phyloP scores from a whole-genome alignment of 1,284 basidiomycete genomes.

The Austroboletus novae-zelandiae region DNA sequence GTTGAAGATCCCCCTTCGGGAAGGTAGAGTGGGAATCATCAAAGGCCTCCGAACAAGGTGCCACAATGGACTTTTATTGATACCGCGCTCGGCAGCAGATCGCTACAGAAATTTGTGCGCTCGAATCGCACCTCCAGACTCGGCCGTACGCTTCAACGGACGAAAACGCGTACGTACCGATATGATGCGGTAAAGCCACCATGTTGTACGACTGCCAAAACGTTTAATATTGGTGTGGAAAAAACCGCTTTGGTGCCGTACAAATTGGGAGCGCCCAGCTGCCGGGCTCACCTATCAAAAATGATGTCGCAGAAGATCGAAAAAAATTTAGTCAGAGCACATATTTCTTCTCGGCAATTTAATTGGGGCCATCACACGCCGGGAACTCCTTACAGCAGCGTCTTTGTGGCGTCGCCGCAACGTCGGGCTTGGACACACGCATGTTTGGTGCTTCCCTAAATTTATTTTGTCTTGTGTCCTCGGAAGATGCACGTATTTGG shows the following conservation, averaged over 20 bases:
- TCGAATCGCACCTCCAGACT: neutral
- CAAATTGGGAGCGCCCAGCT: conserved; percentile 6
- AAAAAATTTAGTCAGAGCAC: conserved; percentile 8
- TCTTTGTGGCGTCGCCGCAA: neutral
- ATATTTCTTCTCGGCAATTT: conserved; percentile 9
- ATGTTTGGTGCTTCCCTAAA: neutral
- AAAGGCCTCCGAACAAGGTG: conserved; percentile 9
- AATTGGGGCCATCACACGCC: neutral
- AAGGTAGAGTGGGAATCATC: conserved; percentile 3
- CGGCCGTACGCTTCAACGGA: neutral
- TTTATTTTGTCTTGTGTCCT: neutral
- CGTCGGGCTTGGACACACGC: neutral
- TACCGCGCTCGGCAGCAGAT: neutral
- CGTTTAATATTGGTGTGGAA: neutral
- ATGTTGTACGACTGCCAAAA: neutral
- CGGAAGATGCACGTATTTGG: conserved; percentile 4
- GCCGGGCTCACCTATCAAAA: neutral
- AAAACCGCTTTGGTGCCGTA: conserved; percentile 19
- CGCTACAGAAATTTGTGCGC: neutral
- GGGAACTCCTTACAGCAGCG: neutral
- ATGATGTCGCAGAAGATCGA: conserved; percentile 12
- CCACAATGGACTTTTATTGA: conserved; percentile 23
- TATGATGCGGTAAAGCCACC: neutral
- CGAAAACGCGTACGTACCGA: neutral
- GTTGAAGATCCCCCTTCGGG: conserved; percentile 14